Conservation (phyloP, 129 eudicot species). For the Lonicera japonica region DNA sequence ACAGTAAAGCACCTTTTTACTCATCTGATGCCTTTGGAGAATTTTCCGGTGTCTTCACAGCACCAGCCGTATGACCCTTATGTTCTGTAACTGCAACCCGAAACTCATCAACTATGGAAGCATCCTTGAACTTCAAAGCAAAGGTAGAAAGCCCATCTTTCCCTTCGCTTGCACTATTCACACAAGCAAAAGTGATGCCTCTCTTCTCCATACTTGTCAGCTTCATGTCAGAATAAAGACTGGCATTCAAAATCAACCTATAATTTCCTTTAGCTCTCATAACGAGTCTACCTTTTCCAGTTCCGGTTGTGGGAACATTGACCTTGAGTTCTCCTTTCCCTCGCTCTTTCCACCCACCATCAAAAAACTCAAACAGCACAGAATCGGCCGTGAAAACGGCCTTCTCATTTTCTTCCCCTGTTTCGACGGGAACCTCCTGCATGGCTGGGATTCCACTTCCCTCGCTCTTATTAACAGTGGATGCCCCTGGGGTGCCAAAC, state of each 20-base stretch:
- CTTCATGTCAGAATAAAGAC: slow-evolving; percentile 81
- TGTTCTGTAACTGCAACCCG: slow-evolving; percentile 47
- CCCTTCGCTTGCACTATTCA: slow-evolving; percentile 63
- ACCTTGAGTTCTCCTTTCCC: slow-evolving; percentile 92
- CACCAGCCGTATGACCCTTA: slow-evolving; percentile 31
- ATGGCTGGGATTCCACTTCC: slow-evolving; percentile 43
- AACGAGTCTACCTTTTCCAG: slow-evolving; percentile 65
- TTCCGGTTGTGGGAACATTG: slow-evolving; percentile 50
- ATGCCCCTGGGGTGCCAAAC: slow-evolving; percentile 39
- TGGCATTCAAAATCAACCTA: slow-evolving; percentile 73
- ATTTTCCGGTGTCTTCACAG: slow-evolving; percentile 65
- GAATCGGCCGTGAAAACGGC: slow-evolving; percentile 72
- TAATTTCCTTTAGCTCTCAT: slow-evolving; percentile 89
- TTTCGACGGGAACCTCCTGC: slow-evolving; percentile 81
- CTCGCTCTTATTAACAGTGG: slow-evolving; percentile 32
- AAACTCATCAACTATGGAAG: slow-evolving; percentile 59
- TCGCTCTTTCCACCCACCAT: slow-evolving; percentile 90
- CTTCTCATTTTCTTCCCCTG: slow-evolving; percentile 89
- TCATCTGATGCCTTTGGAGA: slow-evolving; percentile 66
- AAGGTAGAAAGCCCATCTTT: slow-evolving; percentile 62
- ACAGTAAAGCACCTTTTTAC: not conserved
- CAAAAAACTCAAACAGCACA: slow-evolving; percentile 55
- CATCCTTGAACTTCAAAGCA: slow-evolving; percentile 80
- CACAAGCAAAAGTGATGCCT: slow-evolving; percentile 88
- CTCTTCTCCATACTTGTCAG: slow-evolving; percentile 84